Base-by-base conservation (phyloP, 192 early-diverging fungal genomes). In the Funneliformis mosseae region DNA sequence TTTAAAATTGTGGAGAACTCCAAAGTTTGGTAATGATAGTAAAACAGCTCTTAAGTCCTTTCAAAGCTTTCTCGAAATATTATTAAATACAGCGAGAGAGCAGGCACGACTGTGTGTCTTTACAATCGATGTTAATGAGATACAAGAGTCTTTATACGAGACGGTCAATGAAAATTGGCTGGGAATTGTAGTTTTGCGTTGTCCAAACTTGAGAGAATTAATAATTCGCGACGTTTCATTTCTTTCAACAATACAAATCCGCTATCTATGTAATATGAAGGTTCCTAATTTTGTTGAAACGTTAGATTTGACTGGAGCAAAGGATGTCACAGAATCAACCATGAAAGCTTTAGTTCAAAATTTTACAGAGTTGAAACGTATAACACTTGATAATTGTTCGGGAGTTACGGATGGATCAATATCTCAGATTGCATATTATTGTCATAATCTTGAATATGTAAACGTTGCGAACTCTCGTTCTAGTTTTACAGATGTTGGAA, bases 381-480 rank as follows among this genome's bases (percentile, higher is more conserved):
- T 70, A 9, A 70, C 10, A 43, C 39, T 70, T 43, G 39, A 70
- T 9, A 70, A 70, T 25, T 70, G 68, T n/a, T 70, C 68, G 6
- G 68, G 68, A 43, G 68, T 25, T n/a, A 3, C 68, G 1, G 68
- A 70, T 41, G 10, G 68, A 43, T 70, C 68, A 42, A n/a, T 70
- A 23, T 70, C 68, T 43, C 68, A 70, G 41, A 70, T 70, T 42
- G 10, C 38, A 42, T 70, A 70, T 70, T 42, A n/a, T 70, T 70
- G 68, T 42, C 68, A 70, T 10, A 41, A 70, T 42, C 39, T 70
- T 43, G 21, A 45, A 10, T 23, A 33, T n/a, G 41, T 70, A 8
- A n/a, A 70, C 10, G 10, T 70, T n/a, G 33, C 68, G n/a, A 70
- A 70, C 43, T 42, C 68, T n/a, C 33, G 68, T 21, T 70, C 68